Percentiles rank a stretch among this genome's conserved stretches.
Conservation (phyloP, 352 stramenopile species). For the Phytophthora sp. region DNA sequence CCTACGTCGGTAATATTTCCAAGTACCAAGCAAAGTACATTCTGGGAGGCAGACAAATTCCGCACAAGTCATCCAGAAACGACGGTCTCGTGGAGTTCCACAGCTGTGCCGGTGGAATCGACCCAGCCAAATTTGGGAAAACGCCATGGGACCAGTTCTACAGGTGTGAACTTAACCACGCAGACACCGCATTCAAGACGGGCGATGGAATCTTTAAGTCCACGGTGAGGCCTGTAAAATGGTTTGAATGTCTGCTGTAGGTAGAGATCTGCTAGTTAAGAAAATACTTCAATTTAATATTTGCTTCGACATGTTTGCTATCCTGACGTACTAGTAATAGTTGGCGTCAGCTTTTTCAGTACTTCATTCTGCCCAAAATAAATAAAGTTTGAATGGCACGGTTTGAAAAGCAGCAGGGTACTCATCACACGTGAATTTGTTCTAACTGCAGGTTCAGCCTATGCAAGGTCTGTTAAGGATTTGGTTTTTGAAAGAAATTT, state of each 20-base stretch:
- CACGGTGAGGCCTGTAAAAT: conserved; percentile 40
- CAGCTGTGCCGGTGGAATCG: conserved; percentile 37
- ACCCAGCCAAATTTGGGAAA: conserved; percentile 27
- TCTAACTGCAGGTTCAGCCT: too few species aligned
- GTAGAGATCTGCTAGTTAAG: background rate
- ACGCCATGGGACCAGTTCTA: conserved; percentile 39
- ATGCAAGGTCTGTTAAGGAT: too few species aligned
- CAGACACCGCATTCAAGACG: conserved; percentile 53
- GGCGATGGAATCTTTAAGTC: conserved; percentile 48
- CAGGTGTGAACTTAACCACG: conserved; percentile 48
- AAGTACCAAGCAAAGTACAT: conserved; percentile 43
- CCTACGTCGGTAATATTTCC: conserved; percentile 44
- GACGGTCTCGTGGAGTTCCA: conserved; percentile 49
- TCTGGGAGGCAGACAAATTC: conserved; percentile 26
- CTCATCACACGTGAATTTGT: too few species aligned
- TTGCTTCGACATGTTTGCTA: too few species aligned
- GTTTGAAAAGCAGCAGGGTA: too few species aligned
- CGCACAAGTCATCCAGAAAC: conserved; percentile 46
- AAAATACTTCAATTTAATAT: background rate
- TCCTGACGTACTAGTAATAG: too few species aligned
- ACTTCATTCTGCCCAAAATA: too few species aligned
- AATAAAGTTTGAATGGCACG: too few species aligned
- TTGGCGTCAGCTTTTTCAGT: too few species aligned
- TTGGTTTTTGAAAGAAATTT: background rate
- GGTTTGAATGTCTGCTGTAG: conserved; percentile 50